phyloP scores from a whole-genome alignment of 1,139 yeast species.

The Zygosaccharomyces sapae region DNA sequence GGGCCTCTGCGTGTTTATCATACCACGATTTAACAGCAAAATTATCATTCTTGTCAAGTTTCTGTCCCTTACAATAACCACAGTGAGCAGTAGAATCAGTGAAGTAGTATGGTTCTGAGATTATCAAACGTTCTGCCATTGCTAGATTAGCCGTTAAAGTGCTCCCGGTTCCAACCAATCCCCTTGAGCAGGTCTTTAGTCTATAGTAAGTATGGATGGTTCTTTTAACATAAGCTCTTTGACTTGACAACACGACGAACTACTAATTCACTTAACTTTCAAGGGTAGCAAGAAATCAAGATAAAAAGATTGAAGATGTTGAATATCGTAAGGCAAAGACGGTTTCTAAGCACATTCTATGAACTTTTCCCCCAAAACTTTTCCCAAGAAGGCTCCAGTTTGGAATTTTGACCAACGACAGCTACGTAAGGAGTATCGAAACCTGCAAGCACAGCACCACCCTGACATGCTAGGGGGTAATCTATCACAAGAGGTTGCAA shows the following conservation, averaged over 20 bases:
- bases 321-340: conserved; percentile 12
- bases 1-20: conserved; percentile 11
- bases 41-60: conserved; percentile 36
- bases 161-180: background rate
- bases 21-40: conserved; percentile 40
- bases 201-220: background rate
- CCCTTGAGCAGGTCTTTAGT: background rate
- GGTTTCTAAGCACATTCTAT: conserved; percentile 40
- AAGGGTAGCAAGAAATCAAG: background rate
- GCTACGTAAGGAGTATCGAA: conserved; percentile 70
- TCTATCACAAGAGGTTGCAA: conserved; percentile 16
- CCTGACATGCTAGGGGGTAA: conserved; percentile 61
- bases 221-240: background rate
- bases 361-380: conserved; percentile 67
- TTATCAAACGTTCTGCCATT: conserved; percentile 25
- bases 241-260: background rate
- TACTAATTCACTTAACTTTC: background rate
- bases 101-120: conserved; percentile 39
- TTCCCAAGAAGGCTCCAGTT: conserved; percentile 63
- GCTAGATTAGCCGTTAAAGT: background rate
- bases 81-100: conserved; percentile 40
- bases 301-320: conserved; percentile 12
- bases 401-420: conserved; percentile 53
- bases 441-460: conserved; percentile 67
- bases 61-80: conserved; percentile 61